Base-by-base conservation (phyloP, 1,284 basidiomycete genomes). In the Cryptococcus hybrid region DNA sequence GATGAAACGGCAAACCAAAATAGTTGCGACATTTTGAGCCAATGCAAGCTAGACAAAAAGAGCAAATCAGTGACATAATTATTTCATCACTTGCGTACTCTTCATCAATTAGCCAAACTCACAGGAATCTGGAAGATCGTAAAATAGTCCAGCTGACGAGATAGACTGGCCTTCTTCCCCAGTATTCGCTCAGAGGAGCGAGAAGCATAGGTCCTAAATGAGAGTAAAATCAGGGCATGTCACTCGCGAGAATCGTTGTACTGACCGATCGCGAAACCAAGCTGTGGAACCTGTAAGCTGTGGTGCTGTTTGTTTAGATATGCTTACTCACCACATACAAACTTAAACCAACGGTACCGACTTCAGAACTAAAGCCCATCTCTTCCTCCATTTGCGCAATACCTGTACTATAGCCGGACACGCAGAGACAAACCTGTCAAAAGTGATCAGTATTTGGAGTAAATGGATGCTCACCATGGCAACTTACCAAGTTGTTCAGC, bases 1-100 rank as follows among this genome's bases (percentile, higher is more conserved):
- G 2, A 73, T 60, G 62, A 71, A 73, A 7, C 70, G 64, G 46
- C 65, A 71, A 18, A 68, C 66, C 37, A 70, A 48, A 4, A 73
- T 55, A 0, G 65, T 68, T 9, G 57, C 60, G 6, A 65, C 56
- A 36, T 69, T 71, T 18, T 67, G 57, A 8, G 70, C 67, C 7
- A 73, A 59, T 9, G 70, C 69, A 34, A 71, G 61, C 65, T 68
- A 11, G 15, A 51, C 37, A 7, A n/a, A 30, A 18, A 18, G 18
- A 18, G 18, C 18, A 18, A 18, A 18, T 18, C 18, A 18, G 18
- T 18, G 18, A 18, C 9, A 30, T 42, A 5, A 12, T 35, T 43
- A 47, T 51, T 11, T 15, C 2, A 24, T n/a, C 30, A 34, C 47
- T 18, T 13, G 9, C 15, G 34, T 1, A 40, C 15, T 36, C 8